Evolutionary conservation across 2,329 filamentous ascomycete species (phyloP).

Genomic region (Diaporthe longicolla): DNA sequence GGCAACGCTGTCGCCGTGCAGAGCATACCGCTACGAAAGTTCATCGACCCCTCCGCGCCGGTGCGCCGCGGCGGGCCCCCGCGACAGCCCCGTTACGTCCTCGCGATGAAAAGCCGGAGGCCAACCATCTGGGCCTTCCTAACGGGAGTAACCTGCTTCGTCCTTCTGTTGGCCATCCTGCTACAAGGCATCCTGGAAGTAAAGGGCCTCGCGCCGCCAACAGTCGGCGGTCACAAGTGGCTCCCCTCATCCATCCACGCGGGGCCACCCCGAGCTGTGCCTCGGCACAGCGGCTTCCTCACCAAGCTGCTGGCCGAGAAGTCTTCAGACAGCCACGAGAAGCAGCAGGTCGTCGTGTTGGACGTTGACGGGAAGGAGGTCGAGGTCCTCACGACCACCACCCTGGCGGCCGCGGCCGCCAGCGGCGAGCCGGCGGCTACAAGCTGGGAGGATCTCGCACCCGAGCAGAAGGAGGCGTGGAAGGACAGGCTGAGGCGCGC

Average conservation of each 20-base stretch:
- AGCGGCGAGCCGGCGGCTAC: neutral
- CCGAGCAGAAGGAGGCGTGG: constrained; percentile 76
- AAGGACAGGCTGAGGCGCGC: constrained; percentile 74
- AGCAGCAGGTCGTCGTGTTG: constrained; percentile 44
- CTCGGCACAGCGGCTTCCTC: constrained; percentile 36
- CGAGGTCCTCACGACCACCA: constrained; percentile 48
- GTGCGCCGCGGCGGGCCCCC: constrained; percentile 57
- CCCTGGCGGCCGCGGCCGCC: neutral
- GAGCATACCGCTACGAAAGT: constrained; percentile 76
- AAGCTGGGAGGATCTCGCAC: constrained; percentile 79
- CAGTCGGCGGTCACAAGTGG: constrained; percentile 66
- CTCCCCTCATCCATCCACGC: constrained; percentile 62
- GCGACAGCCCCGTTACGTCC: constrained; percentile 76
- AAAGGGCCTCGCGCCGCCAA: constrained; percentile 68
- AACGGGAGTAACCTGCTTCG: constrained; percentile 67
- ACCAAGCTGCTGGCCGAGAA: constrained; percentile 40
- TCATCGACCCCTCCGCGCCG: constrained; percentile 53
- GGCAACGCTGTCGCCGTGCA: constrained; percentile 86
- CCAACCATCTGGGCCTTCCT: constrained; percentile 67
- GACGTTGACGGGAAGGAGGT: constrained; percentile 43
- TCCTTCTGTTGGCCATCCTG: constrained; percentile 73
- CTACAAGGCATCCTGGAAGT: constrained; percentile 76
- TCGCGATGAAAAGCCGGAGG: constrained; percentile 70
- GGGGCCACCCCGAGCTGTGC: constrained; percentile 6
- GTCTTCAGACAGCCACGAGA: constrained; percentile 22